Base-by-base conservation (phyloP, 768 basidiomycete genomes). In the Boletus fagicola region DNA sequence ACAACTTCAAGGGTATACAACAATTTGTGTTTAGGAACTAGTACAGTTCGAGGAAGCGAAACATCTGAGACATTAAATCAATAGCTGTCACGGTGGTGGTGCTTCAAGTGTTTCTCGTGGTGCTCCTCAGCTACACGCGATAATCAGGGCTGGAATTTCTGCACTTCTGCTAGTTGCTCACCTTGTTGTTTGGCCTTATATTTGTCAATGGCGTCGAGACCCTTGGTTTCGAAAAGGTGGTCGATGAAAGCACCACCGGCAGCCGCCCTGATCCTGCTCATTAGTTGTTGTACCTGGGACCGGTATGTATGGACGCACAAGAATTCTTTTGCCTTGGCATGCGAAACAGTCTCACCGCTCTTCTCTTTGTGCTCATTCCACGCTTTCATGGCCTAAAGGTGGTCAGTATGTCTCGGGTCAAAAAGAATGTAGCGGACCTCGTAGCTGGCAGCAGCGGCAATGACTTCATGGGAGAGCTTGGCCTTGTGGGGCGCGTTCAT, bases 361-460 rank as follows among this genome's bases (percentile, higher is more conserved):
- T 50, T 65, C 38, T 54, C 75, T 30, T 63, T 48, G 70, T 90
- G 88, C 0, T 82, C 61, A 61, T 88, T 78, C 65, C 81, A 89
- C 2, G 82, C 79, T 67, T 86, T 88, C 47, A 78, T 79, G 55
- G 87, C 87, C 85, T 84, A 57, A n/a, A 31, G 31, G 42, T 15
- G 44, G 33, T 62, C 33, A 58, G 49, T 3, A 36, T 20, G 20
- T n/a, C 7, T 16, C 24, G 9, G 51, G 20, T 40, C 5, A 35
- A 15, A n/a, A 43, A 26, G 5, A 7, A 20, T 16, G 30, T 0
- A 18, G 49, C 71, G 13, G 36, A 82, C 85, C 78, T 83, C 85
- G 70, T 78, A 89, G 30, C 84, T 71, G 7, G 86, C 87, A 45
- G 88, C 88, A 42, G 73, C 86, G 47, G 84, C 83, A 59, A 90